Evolutionary conservation across 192 early-diverging fungal genomes (phyloP).

Genomic region (Backusella westeae): DNA sequence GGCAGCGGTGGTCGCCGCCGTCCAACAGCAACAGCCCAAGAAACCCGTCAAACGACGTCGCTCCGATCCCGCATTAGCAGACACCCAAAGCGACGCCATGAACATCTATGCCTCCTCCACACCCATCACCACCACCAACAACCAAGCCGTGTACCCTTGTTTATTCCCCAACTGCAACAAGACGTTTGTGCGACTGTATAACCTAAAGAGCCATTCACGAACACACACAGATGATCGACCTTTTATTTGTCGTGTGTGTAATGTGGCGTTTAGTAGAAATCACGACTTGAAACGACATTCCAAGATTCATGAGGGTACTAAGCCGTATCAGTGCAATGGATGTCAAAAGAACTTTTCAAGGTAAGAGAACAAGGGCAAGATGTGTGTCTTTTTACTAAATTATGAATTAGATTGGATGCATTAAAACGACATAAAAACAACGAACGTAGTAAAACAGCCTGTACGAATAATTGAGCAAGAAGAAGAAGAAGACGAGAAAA

Average conservation of each 20-base stretch:
- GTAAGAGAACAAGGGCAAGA: slow-evolving; percentile 21
- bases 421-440: slow-evolving; percentile 59
- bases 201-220: slow-evolving; percentile 79
- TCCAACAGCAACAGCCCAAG: too few species aligned
- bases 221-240: slow-evolving; percentile 79
- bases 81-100: slow-evolving; percentile 29
- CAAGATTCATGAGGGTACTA: slow-evolving; percentile 71
- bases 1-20: too few species aligned
- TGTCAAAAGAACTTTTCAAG: slow-evolving; percentile 76
- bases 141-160: slow-evolving; percentile 46
- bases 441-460: slow-evolving; percentile 19
- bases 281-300: slow-evolving; percentile 76
- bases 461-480: not conserved
- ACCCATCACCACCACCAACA: slow-evolving; percentile 26
- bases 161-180: slow-evolving; percentile 77
- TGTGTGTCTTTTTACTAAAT: too few species aligned
- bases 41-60: slow-evolving; percentile 14
- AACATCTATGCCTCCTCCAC: slow-evolving; percentile 30
- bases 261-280: slow-evolving; percentile 60
- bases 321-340: slow-evolving; percentile 69
- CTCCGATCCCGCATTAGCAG: slow-evolving; percentile 16
- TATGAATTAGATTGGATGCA: slow-evolving; percentile 46
- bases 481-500: too few species aligned
- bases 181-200: slow-evolving; percentile 83
- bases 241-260: slow-evolving; percentile 51